Evolutionary conservation across 2,329 filamentous ascomycete species (phyloP), one percentile per base, ranked within the genome.

Genomic region (Colletotrichum costaricense): DNA sequence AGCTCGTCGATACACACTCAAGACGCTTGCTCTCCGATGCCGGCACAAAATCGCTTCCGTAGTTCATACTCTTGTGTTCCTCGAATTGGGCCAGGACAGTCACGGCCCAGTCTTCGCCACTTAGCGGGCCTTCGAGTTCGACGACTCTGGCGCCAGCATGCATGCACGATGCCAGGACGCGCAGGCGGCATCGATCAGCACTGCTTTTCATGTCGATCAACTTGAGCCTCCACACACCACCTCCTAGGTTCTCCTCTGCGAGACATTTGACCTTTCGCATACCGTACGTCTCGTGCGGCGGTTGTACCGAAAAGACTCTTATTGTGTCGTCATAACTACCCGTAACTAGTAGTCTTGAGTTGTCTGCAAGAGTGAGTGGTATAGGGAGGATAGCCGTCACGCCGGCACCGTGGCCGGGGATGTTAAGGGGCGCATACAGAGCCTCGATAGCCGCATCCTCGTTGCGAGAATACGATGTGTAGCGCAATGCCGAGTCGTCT

Each of bases 41-140:
- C 2, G 87, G 87, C 76, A 89, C 87, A 72, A 91, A 89, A 82
- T 95, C 95, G 77, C 93, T 94, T 7, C 93, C 95, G 81, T 98
- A 98, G 78, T 97, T 98, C 95, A 98, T 98, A 81, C 95, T 98
- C 83, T 93, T 87, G 80, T 98, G 95, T 80, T 96, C 93, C 77
- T 94, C 93, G 78, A 97, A 97, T 65, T 88, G 89, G 0, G 89
- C 92, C 59, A 95, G 76, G 1, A 96, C 86, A 56, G 88, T 84
- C 70, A 97, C 92, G 1, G 78, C 79, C 89, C 92, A 95, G 22
- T 75, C 75, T n/a, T 69, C 83, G 73, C 74, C 82, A 1, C 82
- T 77, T 1, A 80, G 79, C 33, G 76, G 73, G 30, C 83, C 80
- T 11, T 76, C 73, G 22, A 90, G 78, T 52, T 86, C 83, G 7